These are phyloP conservation scores for Pseudopithomyces maydicus DNA, from an alignment of 2,329 filamentous ascomycete genomes.

Conservation along the genomic window DNA sequence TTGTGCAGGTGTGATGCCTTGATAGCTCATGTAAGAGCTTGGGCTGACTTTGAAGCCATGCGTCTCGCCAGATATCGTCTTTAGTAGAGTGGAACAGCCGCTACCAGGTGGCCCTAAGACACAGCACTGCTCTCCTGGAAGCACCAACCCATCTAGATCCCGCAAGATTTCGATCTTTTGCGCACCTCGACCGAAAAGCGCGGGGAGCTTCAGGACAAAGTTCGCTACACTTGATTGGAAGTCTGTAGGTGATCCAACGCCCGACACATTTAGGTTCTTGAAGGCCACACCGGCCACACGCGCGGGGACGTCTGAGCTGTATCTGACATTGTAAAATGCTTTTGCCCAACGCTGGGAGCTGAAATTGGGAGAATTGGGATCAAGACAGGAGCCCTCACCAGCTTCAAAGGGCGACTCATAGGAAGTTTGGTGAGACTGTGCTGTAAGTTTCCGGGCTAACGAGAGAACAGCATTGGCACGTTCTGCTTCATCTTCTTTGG, in stretches of 20 bases:
- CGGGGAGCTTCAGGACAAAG: conserved; percentile 63
- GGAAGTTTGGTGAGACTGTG: conserved; percentile 41
- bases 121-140: conserved; percentile 60
- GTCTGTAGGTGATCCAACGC: conserved; percentile 68
- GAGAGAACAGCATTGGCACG: conserved; percentile 21
- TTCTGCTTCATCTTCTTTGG: conserved; percentile 10
- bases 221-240: conserved; percentile 71
- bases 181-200: conserved; percentile 51
- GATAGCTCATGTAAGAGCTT: conserved; percentile 77
- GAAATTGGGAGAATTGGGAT: conserved; percentile 51
- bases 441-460: conserved; percentile 49
- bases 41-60: conserved; percentile 76
- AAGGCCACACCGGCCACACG: conserved; percentile 66
- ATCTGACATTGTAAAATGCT: conserved; percentile 51
- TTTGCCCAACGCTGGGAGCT: conserved; percentile 51
- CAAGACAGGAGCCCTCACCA: conserved; percentile 44
- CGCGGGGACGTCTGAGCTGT: conserved; percentile 55
- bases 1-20: conserved; percentile 70
- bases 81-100: conserved; percentile 81
- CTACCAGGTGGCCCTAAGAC: conserved; percentile 30
- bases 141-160: conserved; percentile 69
- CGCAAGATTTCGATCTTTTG: conserved; percentile 69
- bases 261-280: conserved; percentile 67
- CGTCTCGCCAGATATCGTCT: conserved; percentile 80
- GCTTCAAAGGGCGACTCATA: conserved; percentile 39